Evolutionary conservation across 2,329 filamentous ascomycete species (phyloP), one percentile per base, ranked within the genome.

Genomic region (Pseudocercospora vitis): DNA sequence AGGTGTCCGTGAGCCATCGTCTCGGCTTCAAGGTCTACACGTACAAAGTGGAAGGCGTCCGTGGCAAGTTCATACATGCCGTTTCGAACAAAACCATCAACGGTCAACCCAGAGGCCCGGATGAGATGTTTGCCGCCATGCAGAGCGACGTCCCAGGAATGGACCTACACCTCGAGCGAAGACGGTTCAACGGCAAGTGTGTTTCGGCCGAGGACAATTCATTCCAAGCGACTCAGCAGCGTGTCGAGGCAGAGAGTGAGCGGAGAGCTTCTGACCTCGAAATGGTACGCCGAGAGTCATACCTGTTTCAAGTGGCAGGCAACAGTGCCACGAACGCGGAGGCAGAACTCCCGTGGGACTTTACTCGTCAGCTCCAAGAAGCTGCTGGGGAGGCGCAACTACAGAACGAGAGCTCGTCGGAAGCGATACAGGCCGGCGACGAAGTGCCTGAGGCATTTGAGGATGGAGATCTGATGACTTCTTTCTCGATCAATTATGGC

Each of bases 101-200:
- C 24, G 64, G 69, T 12, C 73, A 78, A n/a, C 42, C 63, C 0
- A 74, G 75, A 28, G 87, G 86, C 0, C 76, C 86, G 0, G 73
- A 90, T 61, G 77, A 82, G 2, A 73, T 90, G 55, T 88, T 87
- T 57, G 61, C 71, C 48, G 70, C 72, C 29, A 63, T 79, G 21
- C 74, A 77, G 57, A 57, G 40, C 61, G 51, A 60, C 16, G 57
- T 60, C 35, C 51, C 57, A 1, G 52, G 50, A 14, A 60, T 60
- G 58, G 70, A 78, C 32, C 69, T 76, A 28, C 73, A 67, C 24
- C 57, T 72, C 19, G 63, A 69, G 51, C 60, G 70, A 7, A 62
- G 68, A 8, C 48, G 58, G 4, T 68, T 68, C 21, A 51, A 45
- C n/a, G 42, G 23, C 23, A 45, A 45, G 26, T 31, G 24, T 12